A percentile compares a stretch with the other conserved stretches of the same genome.
These are phyloP conservation scores for Lignosus rhinocerotis DNA, from an alignment of 1,284 basidiomycete genomes.

Conservation along the genomic window DNA sequence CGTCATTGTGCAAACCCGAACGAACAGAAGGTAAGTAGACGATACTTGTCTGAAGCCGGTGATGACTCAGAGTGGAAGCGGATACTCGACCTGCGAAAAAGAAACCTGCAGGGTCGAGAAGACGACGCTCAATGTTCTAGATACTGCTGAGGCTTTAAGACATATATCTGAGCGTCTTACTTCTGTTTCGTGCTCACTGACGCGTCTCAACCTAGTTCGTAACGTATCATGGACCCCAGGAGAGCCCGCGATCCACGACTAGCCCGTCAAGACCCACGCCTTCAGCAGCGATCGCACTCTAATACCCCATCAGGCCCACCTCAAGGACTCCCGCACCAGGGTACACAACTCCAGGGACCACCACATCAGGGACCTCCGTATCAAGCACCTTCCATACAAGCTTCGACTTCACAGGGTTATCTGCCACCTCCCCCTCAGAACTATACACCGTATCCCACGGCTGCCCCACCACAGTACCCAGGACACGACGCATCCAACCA, in stretches of 20 bases:
- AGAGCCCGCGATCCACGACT: conserved; percentile 78
- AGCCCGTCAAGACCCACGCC: conserved; percentile 63
- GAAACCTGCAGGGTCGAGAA: conserved; percentile 55
- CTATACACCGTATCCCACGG: conserved; percentile 34
- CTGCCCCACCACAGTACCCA: conserved; percentile 36
- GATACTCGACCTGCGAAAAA: conserved; percentile 54
- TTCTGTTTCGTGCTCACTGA: not conserved
- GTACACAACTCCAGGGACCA: conserved; percentile 10
- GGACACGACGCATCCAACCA: conserved; percentile 28
- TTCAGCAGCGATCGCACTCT: conserved; percentile 50
- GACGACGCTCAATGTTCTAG: conserved; percentile 81
- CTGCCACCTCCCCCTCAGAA: conserved; percentile 15
- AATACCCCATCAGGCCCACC: conserved; percentile 37
- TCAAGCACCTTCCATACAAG: conserved; percentile 22
- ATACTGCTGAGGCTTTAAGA: conserved; percentile 74
- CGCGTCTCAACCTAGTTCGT: not conserved
- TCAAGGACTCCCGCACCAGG: conserved; percentile 16
- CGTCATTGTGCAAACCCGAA: too few species aligned
- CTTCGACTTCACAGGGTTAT: conserved; percentile 25
- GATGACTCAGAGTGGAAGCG: conserved; percentile 92
- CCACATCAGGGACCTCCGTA: conserved; percentile 15
- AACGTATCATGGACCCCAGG: conserved; percentile 69
- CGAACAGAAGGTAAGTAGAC: not conserved
- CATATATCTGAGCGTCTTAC: not conserved
- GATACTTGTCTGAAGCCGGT: conserved; percentile 25